Evolutionary conservation across 139 green algal genomes (phyloP), one percentile per base, ranked within the genome.

Genomic region (Coccomyxa sp.): DNA sequence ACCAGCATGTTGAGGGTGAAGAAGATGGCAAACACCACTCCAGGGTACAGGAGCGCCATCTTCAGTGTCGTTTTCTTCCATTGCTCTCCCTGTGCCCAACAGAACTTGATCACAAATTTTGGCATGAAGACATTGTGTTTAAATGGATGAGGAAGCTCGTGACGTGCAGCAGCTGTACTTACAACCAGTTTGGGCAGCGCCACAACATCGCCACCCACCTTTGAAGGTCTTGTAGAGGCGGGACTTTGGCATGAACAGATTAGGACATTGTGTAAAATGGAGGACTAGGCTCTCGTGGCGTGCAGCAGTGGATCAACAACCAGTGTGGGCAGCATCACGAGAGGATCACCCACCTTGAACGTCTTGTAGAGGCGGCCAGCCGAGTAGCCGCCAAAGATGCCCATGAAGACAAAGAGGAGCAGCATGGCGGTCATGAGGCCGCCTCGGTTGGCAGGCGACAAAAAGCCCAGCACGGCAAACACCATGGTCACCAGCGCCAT

Each of bases 371-470:
- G 88, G 15, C 95, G 93, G 10, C 93, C 95, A 17, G 93, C 95
- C 83, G 90, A 93, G 90, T 99, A 99, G 38, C 97, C 97, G n/a
- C 89, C 96, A 80, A 98, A 93, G 38, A 97, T 67, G 67, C 96
- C 97, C 95, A 98, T 98, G 91, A 98, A 98, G 30, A 98, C 95
- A 92, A 98, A 99, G 85, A 99, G 93, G 88, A 99, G 90, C 60
- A 98, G 86, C 88, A 97, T 95, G 79, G 96, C 96, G 0, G 97
- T 99, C 92, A 97, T 98, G 10, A 99, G 92, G 57, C 95, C 95
- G n/a, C 97, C 97, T 63, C 97, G 94, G 90, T 99, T 99, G 81
- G 97, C 95, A 0, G 97, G 97, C 9, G 95, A 98, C 78, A 99
- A 89, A 91, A 99, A 99, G 63, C 97, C 95, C 78, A 99, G 94